These are phyloP conservation scores for Hyphodiscus hymeniophilus DNA, from an alignment of 495 filamentous ascomycete species.

Conservation along the genomic window DNA sequence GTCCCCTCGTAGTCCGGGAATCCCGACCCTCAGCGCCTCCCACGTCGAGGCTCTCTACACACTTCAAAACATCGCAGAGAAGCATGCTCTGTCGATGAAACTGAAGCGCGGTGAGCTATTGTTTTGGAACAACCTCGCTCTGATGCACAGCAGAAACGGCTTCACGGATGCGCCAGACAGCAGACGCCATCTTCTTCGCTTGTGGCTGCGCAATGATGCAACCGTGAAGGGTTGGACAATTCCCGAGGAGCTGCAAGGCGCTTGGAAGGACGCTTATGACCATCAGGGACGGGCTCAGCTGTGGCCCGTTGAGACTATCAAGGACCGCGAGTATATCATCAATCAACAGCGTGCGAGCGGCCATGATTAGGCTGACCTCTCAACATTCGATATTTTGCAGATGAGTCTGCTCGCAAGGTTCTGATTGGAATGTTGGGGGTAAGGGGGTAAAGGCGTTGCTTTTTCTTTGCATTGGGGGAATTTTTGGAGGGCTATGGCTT, in stretches of 20 bases:
- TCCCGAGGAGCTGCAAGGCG: conserved; percentile 15
- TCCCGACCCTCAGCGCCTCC: conserved; percentile 46
- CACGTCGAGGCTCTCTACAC: conserved; percentile 58
- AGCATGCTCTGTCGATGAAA: conserved; percentile 46
- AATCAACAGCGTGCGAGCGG: conserved; percentile 12
- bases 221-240: conserved; percentile 28
- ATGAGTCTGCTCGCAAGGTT: no score
- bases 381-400: no score
- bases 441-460: no score
- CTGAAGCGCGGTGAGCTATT: conserved; percentile 60
- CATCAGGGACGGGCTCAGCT: conserved; percentile 5
- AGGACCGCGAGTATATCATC: conserved; percentile 7
- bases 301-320: conserved; percentile 12
- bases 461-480: no score
- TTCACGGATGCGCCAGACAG: conserved; percentile 39
- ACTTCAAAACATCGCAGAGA: conserved; percentile 50
- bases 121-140: conserved; percentile 66
- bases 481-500: no score
- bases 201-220: conserved; percentile 31
- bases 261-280: conserved; percentile 7
- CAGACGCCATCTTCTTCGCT: conserved; percentile 30
- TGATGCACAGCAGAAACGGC: conserved; percentile 58
- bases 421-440: no score
- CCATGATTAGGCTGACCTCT: conserved; percentile 4
- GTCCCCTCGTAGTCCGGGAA: conserved; percentile 30